Conservation (phyloP, 371 early-diverging fungal genomes). For the Thermomucor indicae-seudaticae region DNA sequence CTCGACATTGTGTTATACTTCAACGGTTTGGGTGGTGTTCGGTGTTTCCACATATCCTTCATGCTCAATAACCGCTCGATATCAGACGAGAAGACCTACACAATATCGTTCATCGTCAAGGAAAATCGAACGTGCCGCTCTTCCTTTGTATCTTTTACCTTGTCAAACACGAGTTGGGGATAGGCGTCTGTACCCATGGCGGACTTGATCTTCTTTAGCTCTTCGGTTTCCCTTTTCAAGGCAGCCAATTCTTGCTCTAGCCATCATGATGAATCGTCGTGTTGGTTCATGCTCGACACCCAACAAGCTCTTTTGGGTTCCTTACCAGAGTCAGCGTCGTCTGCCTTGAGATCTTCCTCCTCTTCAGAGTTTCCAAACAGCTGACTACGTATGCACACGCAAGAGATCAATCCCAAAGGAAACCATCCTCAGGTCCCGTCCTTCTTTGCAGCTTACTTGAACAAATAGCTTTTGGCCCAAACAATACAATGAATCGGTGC, state of each 20-base stretch:
- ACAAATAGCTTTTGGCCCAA: slow-evolving; percentile 97
- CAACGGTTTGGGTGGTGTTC: slow-evolving; percentile 67
- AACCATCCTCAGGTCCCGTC: not conserved
- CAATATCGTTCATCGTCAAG: not conserved
- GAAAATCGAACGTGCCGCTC: no score
- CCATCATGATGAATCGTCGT: no score
- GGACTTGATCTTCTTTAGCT: slow-evolving; percentile 60
- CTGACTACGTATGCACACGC: slow-evolving; percentile 40
- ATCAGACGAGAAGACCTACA: slow-evolving; percentile 68
- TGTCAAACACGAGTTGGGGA: slow-evolving; percentile 73
- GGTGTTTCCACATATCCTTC: slow-evolving; percentile 90
- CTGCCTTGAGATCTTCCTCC: slow-evolving; percentile 55
- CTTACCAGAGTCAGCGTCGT: slow-evolving; percentile 56
- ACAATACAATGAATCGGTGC: slow-evolving; percentile 98
- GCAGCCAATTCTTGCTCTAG: slow-evolving; percentile 73
- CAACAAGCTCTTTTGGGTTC: no score
- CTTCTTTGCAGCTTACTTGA: slow-evolving; percentile 43
- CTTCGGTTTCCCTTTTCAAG: slow-evolving; percentile 67
- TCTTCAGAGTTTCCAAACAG: slow-evolving; percentile 81
- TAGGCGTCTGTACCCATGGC: slow-evolving; percentile 61
- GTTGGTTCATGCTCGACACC: no score
- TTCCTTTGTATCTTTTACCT: slow-evolving; percentile 44
- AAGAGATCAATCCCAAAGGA: not conserved
- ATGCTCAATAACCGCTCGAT: slow-evolving; percentile 72
- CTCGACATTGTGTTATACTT: slow-evolving; percentile 42